Conservation (phyloP, 2,329 filamentous ascomycete species). For the Seiridium unicorne region DNA sequence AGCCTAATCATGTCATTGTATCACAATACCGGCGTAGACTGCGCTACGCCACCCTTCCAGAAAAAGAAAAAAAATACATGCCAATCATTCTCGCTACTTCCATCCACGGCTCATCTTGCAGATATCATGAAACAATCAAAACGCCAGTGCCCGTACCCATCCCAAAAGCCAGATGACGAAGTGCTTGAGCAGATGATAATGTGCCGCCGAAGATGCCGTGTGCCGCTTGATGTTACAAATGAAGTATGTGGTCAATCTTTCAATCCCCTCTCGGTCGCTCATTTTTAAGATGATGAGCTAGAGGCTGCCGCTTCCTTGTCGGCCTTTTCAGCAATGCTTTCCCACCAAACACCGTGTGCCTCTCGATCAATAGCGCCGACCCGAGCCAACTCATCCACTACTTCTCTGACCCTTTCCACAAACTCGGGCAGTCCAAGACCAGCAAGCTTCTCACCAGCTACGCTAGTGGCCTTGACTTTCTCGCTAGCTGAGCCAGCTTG, state of each 20-base stretch:
- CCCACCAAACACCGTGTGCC: slow-evolving; percentile 70
- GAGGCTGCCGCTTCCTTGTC: slow-evolving; percentile 35
- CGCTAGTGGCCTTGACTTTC: slow-evolving; percentile 67
- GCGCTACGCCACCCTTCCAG: not conserved
- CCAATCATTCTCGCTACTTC: not conserved
- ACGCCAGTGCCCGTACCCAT: not conserved
- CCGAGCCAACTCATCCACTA: slow-evolving; percentile 66
- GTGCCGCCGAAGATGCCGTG: not conserved
- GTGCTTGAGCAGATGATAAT: not conserved
- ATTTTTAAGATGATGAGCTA: not conserved
- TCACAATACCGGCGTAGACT: not conserved
- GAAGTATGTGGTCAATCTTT: not conserved
- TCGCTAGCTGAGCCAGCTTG: slow-evolving; percentile 67
- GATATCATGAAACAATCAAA: not conserved
- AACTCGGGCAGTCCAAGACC: slow-evolving; percentile 72
- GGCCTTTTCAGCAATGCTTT: slow-evolving; percentile 59
- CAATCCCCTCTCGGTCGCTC: not conserved
- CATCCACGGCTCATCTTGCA: not conserved
- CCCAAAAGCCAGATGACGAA: not conserved
- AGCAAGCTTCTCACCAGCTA: slow-evolving; percentile 67
- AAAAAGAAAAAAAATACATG: not conserved
- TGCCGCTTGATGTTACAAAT: no score
- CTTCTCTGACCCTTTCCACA: slow-evolving; percentile 64
- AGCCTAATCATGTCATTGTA: no score
- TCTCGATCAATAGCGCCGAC: slow-evolving; percentile 67